Base-by-base conservation (phyloP, 352 stramenopile genomes). In the Globisporangium radiosum region DNA sequence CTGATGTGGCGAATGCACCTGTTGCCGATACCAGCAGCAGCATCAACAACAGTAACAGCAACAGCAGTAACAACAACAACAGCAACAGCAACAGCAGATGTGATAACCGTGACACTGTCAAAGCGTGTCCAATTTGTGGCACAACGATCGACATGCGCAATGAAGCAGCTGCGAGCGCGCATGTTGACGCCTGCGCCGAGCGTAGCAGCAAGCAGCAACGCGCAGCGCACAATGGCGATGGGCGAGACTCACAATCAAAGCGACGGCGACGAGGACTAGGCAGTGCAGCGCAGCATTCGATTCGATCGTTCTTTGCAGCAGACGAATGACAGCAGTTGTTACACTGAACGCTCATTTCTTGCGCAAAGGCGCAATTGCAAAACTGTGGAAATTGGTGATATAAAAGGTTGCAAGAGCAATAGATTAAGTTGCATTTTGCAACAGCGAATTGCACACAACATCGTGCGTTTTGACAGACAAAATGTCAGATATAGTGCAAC, bases 61-160 rank as follows among this genome's bases (percentile, higher is more conserved):
- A 14, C 36, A 3, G 19, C 19, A 25, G 19, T 2, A 25, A 1
- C 19, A 25, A 2, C 38, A n/a, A 36, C 52, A 45, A 17, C 8
- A 15, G 42, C 10, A 50, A 40, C 13, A n/a, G 44, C 47, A 7
- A 25, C 19, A 25, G 1, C 19, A 25, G 19, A 25, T 51, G 19
- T 44, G 25, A 45, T 25, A 25, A 1, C 10, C 42, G 42, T 13
- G 42, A 13, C 42, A 45, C 10, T 45, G 42, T 64, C 52, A 42
- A 63, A 17, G 51, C 56, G 50, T 72, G 66, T 55, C 66, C 66
- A 15, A 67, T 70, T 36, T 73, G 66, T 33, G 48, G 52, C 8
- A 17, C 48, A 8, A 11, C 36, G n/a, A 63, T 74, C 42, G 56
- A 72, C 25, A 50, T 54, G 19, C 50, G 59, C 44, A 56, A 66